A percentile compares a stretch with the other conserved stretches of the same genome.
Evolutionary conservation across 1,284 basidiomycete genomes (phyloP).

Genomic region (Pterulicium gracile): DNA sequence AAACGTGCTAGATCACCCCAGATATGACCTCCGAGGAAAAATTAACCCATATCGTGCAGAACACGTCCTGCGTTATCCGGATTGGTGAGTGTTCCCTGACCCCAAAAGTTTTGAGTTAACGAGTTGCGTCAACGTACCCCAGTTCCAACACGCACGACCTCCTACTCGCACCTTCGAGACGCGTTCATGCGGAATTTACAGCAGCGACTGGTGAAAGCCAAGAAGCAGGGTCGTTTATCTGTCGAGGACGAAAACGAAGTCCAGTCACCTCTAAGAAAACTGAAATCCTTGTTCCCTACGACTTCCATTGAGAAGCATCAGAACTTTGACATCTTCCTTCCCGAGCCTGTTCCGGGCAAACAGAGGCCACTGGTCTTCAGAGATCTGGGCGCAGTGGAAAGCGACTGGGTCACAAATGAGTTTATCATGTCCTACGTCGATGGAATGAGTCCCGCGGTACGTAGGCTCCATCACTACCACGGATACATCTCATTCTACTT

Average conservation of each 20-base stretch:
- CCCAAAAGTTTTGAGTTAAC: conserved; percentile 3
- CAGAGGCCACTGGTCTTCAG: conserved; percentile 54
- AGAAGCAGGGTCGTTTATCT: conserved; percentile 39
- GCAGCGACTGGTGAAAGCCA: conserved; percentile 46
- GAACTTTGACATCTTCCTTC: conserved; percentile 58
- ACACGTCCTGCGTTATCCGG: conserved; percentile 62
- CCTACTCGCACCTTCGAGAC: conserved; percentile 75
- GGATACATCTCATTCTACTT: not conserved
- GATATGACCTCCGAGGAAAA: conserved; percentile 55
- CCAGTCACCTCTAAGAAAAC: conserved; percentile 54
- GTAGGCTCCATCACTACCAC: not conserved
- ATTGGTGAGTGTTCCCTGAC: conserved; percentile 42
- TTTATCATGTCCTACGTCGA: conserved; percentile 69
- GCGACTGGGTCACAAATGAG: conserved; percentile 63
- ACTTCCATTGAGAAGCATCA: conserved; percentile 52
- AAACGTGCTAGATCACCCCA: conserved; percentile 24
- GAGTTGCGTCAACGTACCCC: conserved; percentile 4
- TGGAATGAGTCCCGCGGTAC: conserved; percentile 34
- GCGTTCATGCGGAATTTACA: conserved; percentile 75
- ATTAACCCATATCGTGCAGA: conserved; percentile 54
- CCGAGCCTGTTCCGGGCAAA: conserved; percentile 38
- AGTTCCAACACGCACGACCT: conserved; percentile 79
- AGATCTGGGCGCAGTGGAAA: conserved; percentile 61
- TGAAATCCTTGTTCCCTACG: conserved; percentile 69
- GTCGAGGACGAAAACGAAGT: conserved; percentile 45